These are phyloP conservation scores for Geotrichum bryndzae DNA, from an alignment of 1,139 yeast species.

Conservation along the genomic window DNA sequence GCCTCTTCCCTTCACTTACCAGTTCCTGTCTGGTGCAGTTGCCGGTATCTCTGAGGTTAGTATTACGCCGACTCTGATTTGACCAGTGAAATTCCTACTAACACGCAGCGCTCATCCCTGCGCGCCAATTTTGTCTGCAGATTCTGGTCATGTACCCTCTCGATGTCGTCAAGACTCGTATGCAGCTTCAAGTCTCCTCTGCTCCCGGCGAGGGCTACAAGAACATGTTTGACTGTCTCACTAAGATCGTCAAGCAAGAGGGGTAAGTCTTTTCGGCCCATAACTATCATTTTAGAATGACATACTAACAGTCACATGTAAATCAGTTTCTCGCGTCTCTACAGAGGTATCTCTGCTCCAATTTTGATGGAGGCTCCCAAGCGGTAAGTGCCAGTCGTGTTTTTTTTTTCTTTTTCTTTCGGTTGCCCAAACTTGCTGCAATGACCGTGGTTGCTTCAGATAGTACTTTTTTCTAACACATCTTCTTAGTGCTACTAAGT, in stretches of 20 bases:
- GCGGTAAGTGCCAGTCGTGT: conserved; percentile 26
- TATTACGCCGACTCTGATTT: neutral
- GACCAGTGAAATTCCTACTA: neutral
- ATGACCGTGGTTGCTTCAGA: too few species aligned
- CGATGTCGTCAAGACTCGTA: conserved; percentile 96
- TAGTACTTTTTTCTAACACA: neutral
- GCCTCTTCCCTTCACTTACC: conserved; percentile 78
- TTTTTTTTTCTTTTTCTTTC: neutral
- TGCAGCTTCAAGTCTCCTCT: conserved; percentile 67
- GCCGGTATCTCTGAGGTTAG: conserved; percentile 88
- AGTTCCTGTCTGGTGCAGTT: conserved; percentile 88
- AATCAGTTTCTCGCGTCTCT: conserved; percentile 51
- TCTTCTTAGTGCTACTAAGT: conserved; percentile 65
- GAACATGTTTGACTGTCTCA: conserved; percentile 79
- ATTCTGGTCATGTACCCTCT: conserved; percentile 96
- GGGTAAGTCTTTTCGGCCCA: conserved; percentile 41
- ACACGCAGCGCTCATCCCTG: neutral
- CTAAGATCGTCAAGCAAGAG: conserved; percentile 77
- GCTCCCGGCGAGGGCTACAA: conserved; percentile 56
- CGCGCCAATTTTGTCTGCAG: conserved; percentile 21
- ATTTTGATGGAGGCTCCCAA: conserved; percentile 99
- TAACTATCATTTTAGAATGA: neutral
- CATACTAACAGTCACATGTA: neutral
- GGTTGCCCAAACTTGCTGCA: too few species aligned
- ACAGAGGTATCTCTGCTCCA: conserved; percentile 93